Evolutionary conservation across 2,329 filamentous ascomycete genomes (phyloP), one percentile per base, ranked within the genome.

Genomic region (Verticillium tricorpus): DNA sequence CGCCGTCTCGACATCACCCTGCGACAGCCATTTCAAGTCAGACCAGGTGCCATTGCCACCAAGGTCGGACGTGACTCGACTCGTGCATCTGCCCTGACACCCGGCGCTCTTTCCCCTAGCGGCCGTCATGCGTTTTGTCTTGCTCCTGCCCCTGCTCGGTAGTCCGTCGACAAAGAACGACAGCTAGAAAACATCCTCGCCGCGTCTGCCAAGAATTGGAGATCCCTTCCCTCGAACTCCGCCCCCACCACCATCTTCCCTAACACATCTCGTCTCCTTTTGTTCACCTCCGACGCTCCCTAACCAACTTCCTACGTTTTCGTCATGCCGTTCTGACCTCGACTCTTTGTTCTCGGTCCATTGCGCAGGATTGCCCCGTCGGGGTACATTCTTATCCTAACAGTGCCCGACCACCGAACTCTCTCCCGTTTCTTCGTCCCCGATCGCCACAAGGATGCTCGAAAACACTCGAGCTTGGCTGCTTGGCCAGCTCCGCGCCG

Each of bases 401-500:
- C 8, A n/a, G 45, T 19, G 45, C 45, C 45, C 45, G 45, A 52
- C 45, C 45, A 11, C 19, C 45, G 45, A n/a, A 25, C 19, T 4
- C 45, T 22, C 19, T 52, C 12, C 45, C 11, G 22, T 19, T 25
- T 22, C 45, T 52, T 8, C n/a, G 19, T 52, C 22, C 19, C 19
- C n/a, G 45, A 14, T 52, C 19, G 45, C 19, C 45, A 19, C 45
- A 22, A 52, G 45, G 45, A 52, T 52, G 45, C 19, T 52, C 45
- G 45, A 52, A 22, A 52, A 52, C 19, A 52, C 45, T 22, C 45
- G 50, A 25, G 64, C 55, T 60, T 66, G 64, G 64, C 59, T 65
- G 57, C 60, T 66, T 57, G 72, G 70, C 40, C 77, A 82, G 68
- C 62, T 85, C 64, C 78, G 76, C 72, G 73, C 78, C 62, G 69